Percentiles rank a stretch among this genome's conserved stretches.
phyloP scores from a whole-genome alignment of 2,329 filamentous ascomycete species.

The Alternaria triticimaculans region DNA sequence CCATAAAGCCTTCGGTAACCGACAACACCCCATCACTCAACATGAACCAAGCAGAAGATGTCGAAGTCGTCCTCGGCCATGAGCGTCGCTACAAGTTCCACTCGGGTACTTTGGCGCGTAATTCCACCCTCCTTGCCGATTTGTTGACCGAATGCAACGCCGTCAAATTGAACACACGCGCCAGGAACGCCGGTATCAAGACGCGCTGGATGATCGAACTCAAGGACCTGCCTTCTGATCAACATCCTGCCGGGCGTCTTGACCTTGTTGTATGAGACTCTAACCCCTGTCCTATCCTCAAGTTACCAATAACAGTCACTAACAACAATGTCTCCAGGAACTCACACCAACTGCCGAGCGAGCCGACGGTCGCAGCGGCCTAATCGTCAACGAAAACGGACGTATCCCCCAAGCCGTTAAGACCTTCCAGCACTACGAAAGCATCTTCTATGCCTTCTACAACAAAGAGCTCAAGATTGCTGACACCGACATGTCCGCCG shows the following conservation, averaged over 20 bases:
- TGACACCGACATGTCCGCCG: slow-evolving; percentile 46
- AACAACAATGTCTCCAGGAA: slow-evolving; percentile 29
- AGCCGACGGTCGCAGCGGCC: slow-evolving; percentile 19
- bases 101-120: slow-evolving; percentile 43
- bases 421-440: slow-evolving; percentile 49
- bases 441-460: slow-evolving; percentile 57
- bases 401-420: slow-evolving; percentile 32
- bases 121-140: slow-evolving; percentile 38
- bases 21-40: neutral
- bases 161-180: slow-evolving; percentile 32
- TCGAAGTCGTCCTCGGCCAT: slow-evolving; percentile 41
- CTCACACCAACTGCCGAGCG: slow-evolving; percentile 44
- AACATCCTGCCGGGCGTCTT: slow-evolving; percentile 32
- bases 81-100: slow-evolving; percentile 43
- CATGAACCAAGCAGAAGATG: slow-evolving; percentile 47
- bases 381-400: slow-evolving; percentile 47
- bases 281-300: neutral
- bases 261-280: slow-evolving; percentile 33
- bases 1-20: neutral
- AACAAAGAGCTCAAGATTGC: slow-evolving; percentile 51
- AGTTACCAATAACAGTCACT: neutral
- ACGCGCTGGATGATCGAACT: slow-evolving; percentile 46
- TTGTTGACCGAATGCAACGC: slow-evolving; percentile 41
- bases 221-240: slow-evolving; percentile 22
- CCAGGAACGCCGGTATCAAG: slow-evolving; percentile 31